Evolutionary conservation across 2,329 filamentous ascomycete species (phyloP).

Genomic region (Venturia carpophila): DNA sequence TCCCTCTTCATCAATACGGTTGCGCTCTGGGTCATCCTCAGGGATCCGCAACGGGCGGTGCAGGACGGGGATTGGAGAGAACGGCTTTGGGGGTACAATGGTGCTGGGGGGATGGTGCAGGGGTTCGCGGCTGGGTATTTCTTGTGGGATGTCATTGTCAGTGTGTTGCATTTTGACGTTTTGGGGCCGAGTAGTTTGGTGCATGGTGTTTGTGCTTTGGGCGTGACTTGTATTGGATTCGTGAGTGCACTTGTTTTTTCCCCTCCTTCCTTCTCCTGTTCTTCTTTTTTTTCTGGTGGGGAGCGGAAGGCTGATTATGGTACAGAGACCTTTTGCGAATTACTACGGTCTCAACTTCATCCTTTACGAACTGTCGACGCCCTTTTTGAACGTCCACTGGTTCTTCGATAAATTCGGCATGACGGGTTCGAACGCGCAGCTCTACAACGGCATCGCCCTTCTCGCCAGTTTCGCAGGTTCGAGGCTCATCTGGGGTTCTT

Average conservation of each 20-base stretch:
- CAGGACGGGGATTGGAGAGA: slow-evolving; percentile 57
- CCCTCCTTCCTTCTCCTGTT: background rate
- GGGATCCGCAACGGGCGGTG: slow-evolving; percentile 55
- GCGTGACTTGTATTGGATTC: slow-evolving; percentile 71
- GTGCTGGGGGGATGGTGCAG: slow-evolving; percentile 64
- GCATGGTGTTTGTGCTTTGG: slow-evolving; percentile 65
- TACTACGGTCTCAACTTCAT: slow-evolving; percentile 76
- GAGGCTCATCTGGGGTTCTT: slow-evolving; percentile 64
- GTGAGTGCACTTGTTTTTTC: slow-evolving; percentile 44
- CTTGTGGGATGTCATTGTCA: slow-evolving; percentile 71
- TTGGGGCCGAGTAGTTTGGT: slow-evolving; percentile 69
- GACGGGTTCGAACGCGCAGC: slow-evolving; percentile 65
- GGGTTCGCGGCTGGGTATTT: slow-evolving; percentile 75
- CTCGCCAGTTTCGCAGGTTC: slow-evolving; percentile 35
- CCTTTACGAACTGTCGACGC: slow-evolving; percentile 78
- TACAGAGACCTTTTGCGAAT: slow-evolving; percentile 72
- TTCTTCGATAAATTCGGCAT: slow-evolving; percentile 81
- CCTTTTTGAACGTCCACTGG: slow-evolving; percentile 85
- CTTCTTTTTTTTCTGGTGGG: background rate
- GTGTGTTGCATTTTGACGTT: slow-evolving; percentile 57
- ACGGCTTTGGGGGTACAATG: slow-evolving; percentile 71
- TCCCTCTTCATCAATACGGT: slow-evolving; percentile 62
- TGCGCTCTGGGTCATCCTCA: slow-evolving; percentile 63
- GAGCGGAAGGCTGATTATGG: background rate
- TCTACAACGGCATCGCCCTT: slow-evolving; percentile 20